Base-by-base conservation (phyloP, 78 protist species). In the Chrysochromulina parva region DNA sequence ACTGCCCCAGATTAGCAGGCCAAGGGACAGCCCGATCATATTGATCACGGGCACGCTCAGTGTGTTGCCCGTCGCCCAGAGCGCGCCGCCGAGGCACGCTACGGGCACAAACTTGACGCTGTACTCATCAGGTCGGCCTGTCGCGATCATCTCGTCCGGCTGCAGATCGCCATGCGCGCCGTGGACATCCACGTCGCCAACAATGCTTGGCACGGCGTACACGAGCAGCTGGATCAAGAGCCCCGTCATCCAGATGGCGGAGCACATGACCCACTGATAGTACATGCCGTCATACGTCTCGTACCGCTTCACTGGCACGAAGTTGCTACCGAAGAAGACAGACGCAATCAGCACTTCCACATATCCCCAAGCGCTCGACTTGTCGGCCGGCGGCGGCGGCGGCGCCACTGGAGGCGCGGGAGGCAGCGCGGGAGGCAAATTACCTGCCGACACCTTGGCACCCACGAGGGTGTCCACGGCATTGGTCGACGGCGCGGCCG, bases 1-100 rank as follows among this genome's bases (percentile, higher is more conserved):
- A 24, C 87, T 60, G 11, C 96, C 88, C 98, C 98, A 97, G 53
- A 96, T n/a, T 22, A 93, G 74, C 67, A 97, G 28, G 6, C 97
- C 98, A 22, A 96, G 73, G 11, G 96, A 95, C 17, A 97, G 85
- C 26, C 98, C 98, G 53, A 95, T 90, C 10, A 91, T 20, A 20
- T 95, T 85, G 14, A 97, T 95, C 69, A 96, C 91, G 3, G 96
- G 95, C 47, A 96, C 96, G n/a, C 89, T 89, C 55, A 92, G 60
- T 47, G 89, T 57, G 69, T 96, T 96, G 38, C 97, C 94, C 24
- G 94, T 87, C 26, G 82, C 10, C 96, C 96, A 95, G 38, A 95
- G 58, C 62, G 90, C 24, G 20, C 96, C 96, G 48, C 96, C 95
- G 48, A 95, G 85, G 90, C 91, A 52, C 20, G 90, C 96, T 54